Evolutionary conservation across 441 rosid genomes (phyloP), one percentile per base, ranked within the genome.

Genomic region (Raphanus hybrid): DNA sequence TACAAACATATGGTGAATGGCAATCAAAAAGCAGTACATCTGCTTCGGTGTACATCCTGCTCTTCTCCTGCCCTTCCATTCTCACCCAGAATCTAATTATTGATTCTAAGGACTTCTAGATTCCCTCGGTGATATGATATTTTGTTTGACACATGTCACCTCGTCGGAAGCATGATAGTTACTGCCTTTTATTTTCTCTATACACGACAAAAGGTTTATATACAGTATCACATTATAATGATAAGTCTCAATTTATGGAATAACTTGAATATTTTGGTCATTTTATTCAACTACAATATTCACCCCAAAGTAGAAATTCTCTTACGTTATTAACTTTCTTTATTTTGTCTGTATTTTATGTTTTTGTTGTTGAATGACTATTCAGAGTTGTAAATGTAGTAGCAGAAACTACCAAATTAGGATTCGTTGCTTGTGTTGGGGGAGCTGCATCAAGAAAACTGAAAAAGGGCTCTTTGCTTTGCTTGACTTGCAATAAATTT

Each of bases 401-500:
- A 27, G 18, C 35, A 63, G 61, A 50, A 37, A 52, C n/a, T 67
- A 67, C 16, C 34, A 61, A 68, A 63, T 54, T 54, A 54, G 14
- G 78, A 62, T 68, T 72, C 48, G 15, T 67, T 67, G 77, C 10
- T 70, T 67, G 55, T 69, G 69, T 54, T 73, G 74, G 78, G 59
- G 65, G 23, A 78, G 70, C 48, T 73, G 78, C 82, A 54, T 68
- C 69, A 78, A 55, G 74, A 63, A 69, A 73, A 73, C 35, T 78
- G 78, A 55, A 64, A 79, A 74, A 64, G 72, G 34, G 71, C 26
- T 69, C 71, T 69, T 69, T 3, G 57, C 68, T 79, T 79, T 79
- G 75, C 82, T 70, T 79, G 64, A 74, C 79, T 79, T 79, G 68
- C 79, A 79, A 79, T 79, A 79, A 79, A 79, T 79, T 69, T 69